Base-by-base conservation (phyloP, 2,329 filamentous ascomycete genomes). In the Zarea fungicola region DNA sequence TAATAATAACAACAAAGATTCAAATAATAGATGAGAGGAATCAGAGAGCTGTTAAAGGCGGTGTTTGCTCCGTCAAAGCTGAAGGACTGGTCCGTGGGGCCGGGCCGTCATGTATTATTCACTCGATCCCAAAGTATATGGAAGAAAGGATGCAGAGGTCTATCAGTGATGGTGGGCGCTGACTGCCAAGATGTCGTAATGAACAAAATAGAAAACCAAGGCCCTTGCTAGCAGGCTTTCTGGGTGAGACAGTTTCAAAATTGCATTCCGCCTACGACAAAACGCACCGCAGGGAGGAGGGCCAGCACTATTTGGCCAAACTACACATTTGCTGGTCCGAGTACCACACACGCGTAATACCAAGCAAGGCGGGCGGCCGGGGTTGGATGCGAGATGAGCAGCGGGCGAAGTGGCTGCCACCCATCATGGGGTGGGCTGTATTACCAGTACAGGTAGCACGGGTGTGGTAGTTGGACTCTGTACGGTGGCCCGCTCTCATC, bases 221-320 rank as follows among this genome's bases (percentile, higher is more conserved):
- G 25, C 40, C 26, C 40, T 35, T 43, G 39, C 16, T 48, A 42
- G 29, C 37, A 28, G 46, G 31, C 25, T 43, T 25, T n/a, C 44
- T 13, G 41, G 35, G 48, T 49, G 48, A 49, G 48, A 49, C 48
- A 34, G 48, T 49, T 44, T 49, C 48, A 49, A 44, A 42, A 44
- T 49, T 43, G 21, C 46, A 49, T 49, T 42, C 25, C 46, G 36
- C 45, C 39, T 21, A 29, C n/a, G 39, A 32, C 31, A 31, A 42
- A 49, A 42, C 39, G 46, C 22, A 19, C 32, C 19, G 37, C 46
- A 43, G 46, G 46, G 39, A 36, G 29, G 31, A 36, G 29, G 31
- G 46, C 29, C n/a, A 36, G n/a, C 31, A 37, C 23, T 42, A 28
- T 48, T 36, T 48, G 29, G 25, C 46, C 13, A 39, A 19, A 39